A percentile compares a stretch with the other conserved stretches of the same genome.
These are phyloP conservation scores for Cercospora zeae-maydis DNA, from an alignment of 2,329 filamentous ascomycete species.

Conservation along the genomic window DNA sequence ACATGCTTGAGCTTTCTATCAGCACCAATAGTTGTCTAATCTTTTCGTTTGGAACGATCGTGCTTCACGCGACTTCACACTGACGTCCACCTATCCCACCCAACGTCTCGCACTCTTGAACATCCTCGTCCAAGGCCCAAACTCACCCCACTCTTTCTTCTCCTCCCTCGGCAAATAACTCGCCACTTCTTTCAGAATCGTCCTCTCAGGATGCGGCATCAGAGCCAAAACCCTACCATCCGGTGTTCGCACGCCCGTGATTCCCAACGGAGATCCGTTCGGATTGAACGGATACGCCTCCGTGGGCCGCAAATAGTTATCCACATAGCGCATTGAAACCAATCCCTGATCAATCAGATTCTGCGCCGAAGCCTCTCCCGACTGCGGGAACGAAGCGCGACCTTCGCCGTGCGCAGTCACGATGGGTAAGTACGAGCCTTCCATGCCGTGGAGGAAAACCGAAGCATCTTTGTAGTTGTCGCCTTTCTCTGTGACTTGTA, in stretches of 20 bases:
- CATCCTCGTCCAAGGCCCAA: conserved; percentile 79
- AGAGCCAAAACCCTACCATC: conserved; percentile 80
- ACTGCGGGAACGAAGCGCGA: conserved; percentile 59
- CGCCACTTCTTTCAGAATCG: conserved; percentile 71
- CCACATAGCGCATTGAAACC: conserved; percentile 76
- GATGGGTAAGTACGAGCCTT: conserved; percentile 75
- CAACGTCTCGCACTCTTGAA: conserved; percentile 85
- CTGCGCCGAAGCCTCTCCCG: conserved; percentile 46
- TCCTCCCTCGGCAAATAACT: conserved; percentile 71
- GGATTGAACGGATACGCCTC: conserved; percentile 85
- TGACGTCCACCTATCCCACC: conserved; percentile 48
- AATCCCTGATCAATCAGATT: conserved; percentile 62
- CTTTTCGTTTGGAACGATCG: background rate
- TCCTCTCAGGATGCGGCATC: conserved; percentile 95
- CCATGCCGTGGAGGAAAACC: conserved; percentile 91
- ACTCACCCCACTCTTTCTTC: conserved; percentile 68
- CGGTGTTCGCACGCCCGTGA: conserved; percentile 72
- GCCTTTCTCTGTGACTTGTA: conserved; percentile 64
- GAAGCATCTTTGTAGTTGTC: conserved; percentile 45
- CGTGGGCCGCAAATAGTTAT: conserved; percentile 73
- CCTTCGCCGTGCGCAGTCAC: conserved; percentile 90
- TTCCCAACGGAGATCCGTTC: conserved; percentile 77
- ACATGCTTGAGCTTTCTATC: background rate
- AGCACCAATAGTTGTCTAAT: background rate
- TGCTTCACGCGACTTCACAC: background rate